Evolutionary conservation across 257 asterid species (phyloP), one percentile per base, ranked within the genome.

Genomic region (Orobanche coerulescens): DNA sequence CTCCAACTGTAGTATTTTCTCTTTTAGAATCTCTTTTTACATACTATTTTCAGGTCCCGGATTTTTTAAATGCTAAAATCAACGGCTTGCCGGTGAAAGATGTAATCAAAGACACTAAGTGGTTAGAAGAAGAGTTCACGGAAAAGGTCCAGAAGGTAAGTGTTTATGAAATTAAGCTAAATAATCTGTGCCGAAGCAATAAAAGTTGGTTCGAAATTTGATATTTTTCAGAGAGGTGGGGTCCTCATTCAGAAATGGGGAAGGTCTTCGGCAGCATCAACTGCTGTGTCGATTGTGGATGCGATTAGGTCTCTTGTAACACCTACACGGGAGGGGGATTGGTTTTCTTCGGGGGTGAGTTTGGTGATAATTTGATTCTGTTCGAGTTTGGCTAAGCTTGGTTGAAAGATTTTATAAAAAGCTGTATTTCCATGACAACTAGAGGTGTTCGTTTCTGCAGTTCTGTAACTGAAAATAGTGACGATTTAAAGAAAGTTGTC

Each of bases 181-280:
- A 39, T 43, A 46, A 8, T 25, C n/a, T 42, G 10, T 7, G 25
- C 7, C 23, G n/a, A 30, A 16, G 33, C 23, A 16, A 13, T 42
- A 54, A 28, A 28, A 7, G 49, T 61, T 67, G 8, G 26, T 4
- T 63, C 4, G 19, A 63, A 7, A 18, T 68, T n/a, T 40, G 9
- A 31, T 47, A 6, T 18, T 73, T 51, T 72, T 14, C 88, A 93
- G 99, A 86, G 99, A 83, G 99, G 96, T 28, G 99, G 99, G 3
- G 95, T 43, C 34, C 90, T 93, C 54, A 93, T 93, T 68, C 62
- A 87, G 80, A 93, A 93, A 80, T 93, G 99, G 99, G 99, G 99
- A 72, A 77, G 99, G 75, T 93, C 99, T 25, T 93, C 99, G 0
- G 99, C 99, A 33, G 99, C 97, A 59, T 93, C 99, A n/a, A 89